phyloP scores from a whole-genome alignment of 2,329 filamentous ascomycete genomes.

The Claviceps sorghi region DNA sequence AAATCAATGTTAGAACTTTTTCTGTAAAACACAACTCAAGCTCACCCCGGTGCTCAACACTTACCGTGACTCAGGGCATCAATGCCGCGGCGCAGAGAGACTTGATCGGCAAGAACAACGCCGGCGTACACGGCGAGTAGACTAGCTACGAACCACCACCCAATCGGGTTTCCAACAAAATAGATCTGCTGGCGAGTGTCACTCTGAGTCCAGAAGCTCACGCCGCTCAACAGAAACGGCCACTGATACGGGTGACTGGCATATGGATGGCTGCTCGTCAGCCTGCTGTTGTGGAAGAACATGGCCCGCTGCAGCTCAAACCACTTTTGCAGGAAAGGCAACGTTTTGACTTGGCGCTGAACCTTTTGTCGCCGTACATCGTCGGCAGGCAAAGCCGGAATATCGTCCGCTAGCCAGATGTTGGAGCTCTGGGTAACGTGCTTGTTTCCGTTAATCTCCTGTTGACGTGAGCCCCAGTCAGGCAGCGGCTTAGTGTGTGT shows the following conservation, averaged over 20 bases:
- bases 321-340: conserved; percentile 89
- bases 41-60: conserved; percentile 24
- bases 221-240: conserved; percentile 92
- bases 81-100: conserved; percentile 81
- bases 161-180: conserved; percentile 90
- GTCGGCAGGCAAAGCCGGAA: conserved; percentile 62
- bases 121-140: conserved; percentile 86
- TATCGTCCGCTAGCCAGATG: conserved; percentile 85
- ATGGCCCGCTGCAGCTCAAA: conserved; percentile 93
- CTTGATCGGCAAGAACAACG: conserved; percentile 81
- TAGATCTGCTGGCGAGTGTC: conserved; percentile 95
- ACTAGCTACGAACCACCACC: conserved; percentile 93
- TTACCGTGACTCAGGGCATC: conserved; percentile 87
- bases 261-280: conserved; percentile 95
- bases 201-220: conserved; percentile 98
- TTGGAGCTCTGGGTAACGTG: conserved; percentile 81
- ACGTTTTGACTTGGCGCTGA: conserved; percentile 60
- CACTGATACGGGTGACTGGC: conserved; percentile 89
- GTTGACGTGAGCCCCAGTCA: conserved; percentile 93
- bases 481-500: conserved; percentile 90
- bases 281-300: conserved; percentile 98
- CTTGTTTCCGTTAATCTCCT: conserved; percentile 99
- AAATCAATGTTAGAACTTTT: conserved; percentile 17
- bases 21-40: neutral
- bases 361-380: conserved; percentile 61